Evolutionary conservation across 228 moss, liverwort and hornwort genomes (phyloP).

Genomic region (Sphagnum fallax): DNA sequence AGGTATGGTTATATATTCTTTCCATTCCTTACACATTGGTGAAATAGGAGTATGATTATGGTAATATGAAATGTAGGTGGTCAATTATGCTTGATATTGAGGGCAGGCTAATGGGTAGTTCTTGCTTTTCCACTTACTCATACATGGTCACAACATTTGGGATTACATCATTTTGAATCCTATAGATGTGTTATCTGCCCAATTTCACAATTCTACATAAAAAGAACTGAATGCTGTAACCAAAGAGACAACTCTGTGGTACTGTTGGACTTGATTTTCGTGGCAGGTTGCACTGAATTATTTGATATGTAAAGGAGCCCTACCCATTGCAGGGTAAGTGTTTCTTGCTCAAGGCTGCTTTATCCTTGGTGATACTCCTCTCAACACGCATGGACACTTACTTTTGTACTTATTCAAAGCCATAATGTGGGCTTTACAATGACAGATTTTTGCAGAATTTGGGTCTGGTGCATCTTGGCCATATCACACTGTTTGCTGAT

Average conservation of each 20-base stretch:
- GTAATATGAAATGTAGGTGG: not conserved
- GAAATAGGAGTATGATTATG: not conserved
- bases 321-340: constrained; percentile 78
- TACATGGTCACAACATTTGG: no score
- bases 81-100: not conserved
- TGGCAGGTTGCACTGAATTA: constrained; percentile 86
- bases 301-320: constrained; percentile 73
- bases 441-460: not conserved
- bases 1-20: constrained; percentile 25
- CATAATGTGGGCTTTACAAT: not conserved
- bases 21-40: not conserved
- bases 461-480: not conserved
- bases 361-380: not conserved
- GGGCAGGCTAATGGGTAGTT: not conserved
- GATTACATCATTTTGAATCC: no score
- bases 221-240: not conserved
- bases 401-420: not conserved
- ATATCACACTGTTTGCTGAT: not conserved
- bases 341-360: not conserved
- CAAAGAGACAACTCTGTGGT: not conserved
- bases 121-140: no score
- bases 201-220: not conserved
- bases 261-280: not conserved
- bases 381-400: no score
- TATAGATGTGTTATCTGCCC: no score